phyloP scores from a whole-genome alignment of 768 basidiomycete species.

The Termitomyces sp. region DNA sequence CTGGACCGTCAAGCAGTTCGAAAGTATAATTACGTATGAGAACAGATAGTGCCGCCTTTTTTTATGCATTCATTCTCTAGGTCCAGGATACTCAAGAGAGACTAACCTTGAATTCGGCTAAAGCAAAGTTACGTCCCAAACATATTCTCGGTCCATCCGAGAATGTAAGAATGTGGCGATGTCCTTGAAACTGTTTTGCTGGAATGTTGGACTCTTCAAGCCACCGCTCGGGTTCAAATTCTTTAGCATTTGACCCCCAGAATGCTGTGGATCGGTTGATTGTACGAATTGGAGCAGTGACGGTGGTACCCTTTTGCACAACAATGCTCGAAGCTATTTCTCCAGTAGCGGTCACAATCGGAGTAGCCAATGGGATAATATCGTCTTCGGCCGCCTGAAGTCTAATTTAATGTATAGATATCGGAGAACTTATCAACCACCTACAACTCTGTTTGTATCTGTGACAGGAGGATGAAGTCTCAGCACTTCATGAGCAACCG shows the following conservation, averaged over 20 bases:
- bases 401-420: neutral
- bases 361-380: slow-evolving; percentile 49
- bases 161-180: slow-evolving; percentile 47
- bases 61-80: neutral
- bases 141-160: slow-evolving; percentile 47
- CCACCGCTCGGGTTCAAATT: slow-evolving; percentile 66
- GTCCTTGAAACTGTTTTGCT: slow-evolving; percentile 40
- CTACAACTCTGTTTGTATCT: slow-evolving; percentile 32
- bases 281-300: slow-evolving; percentile 37
- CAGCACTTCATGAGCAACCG: slow-evolving; percentile 40
- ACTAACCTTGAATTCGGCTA: slow-evolving; percentile 38
- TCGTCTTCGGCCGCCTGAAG: slow-evolving; percentile 45
- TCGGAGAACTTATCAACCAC: slow-evolving; percentile 6
- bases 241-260: slow-evolving; percentile 58
- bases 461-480: slow-evolving; percentile 37
- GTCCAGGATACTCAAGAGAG: neutral
- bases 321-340: slow-evolving; percentile 31
- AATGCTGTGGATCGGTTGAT: slow-evolving; percentile 47
- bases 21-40: slow-evolving; percentile 38
- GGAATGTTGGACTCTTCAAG: slow-evolving; percentile 26
- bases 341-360: slow-evolving; percentile 39
- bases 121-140: slow-evolving; percentile 42
- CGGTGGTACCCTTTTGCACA: slow-evolving; percentile 40
- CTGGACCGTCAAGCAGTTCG: slow-evolving; percentile 34
- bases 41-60: slow-evolving; percentile 37